phyloP scores from a whole-genome alignment of 2,329 filamentous ascomycete species.

The Endocalyx cinctus region DNA sequence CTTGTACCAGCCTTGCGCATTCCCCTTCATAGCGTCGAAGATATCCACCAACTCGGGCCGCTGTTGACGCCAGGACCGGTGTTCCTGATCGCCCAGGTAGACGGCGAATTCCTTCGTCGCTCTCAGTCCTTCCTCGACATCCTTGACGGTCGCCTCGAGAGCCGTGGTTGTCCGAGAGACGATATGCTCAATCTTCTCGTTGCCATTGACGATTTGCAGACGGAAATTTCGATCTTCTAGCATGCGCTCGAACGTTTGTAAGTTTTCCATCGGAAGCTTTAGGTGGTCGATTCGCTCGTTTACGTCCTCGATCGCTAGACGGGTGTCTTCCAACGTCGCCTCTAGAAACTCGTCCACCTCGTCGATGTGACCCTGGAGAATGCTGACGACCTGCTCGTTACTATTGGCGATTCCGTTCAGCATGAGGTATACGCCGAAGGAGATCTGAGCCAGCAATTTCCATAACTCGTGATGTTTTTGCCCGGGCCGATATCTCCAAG shows the following conservation, averaged over 20 bases:
- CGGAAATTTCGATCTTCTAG: slow-evolving; percentile 81
- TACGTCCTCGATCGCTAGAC: slow-evolving; percentile 73
- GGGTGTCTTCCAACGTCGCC: slow-evolving; percentile 78
- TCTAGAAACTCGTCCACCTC: slow-evolving; percentile 91
- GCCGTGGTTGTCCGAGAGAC: slow-evolving; percentile 71
- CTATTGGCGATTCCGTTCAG: slow-evolving; percentile 84
- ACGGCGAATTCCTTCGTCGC: slow-evolving; percentile 71
- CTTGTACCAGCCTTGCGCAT: slow-evolving; percentile 83
- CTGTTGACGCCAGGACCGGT: slow-evolving; percentile 56
- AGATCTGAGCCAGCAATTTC: slow-evolving; percentile 88
- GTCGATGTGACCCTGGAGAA: slow-evolving; percentile 87
- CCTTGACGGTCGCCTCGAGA: slow-evolving; percentile 72
- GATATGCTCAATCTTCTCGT: slow-evolving; percentile 87
- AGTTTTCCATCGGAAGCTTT: slow-evolving; percentile 77
- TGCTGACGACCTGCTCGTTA: slow-evolving; percentile 79
- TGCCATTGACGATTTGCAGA: slow-evolving; percentile 75
- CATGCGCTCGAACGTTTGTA: slow-evolving; percentile 79
- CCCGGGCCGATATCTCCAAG: slow-evolving; percentile 71
- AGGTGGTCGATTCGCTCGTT: slow-evolving; percentile 74
- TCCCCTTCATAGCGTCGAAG: slow-evolving; percentile 85
- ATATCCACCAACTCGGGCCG: slow-evolving; percentile 65
- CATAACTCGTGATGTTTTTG: slow-evolving; percentile 82
- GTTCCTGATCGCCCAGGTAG: slow-evolving; percentile 66
- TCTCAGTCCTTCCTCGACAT: slow-evolving; percentile 72
- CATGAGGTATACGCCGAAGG: slow-evolving; percentile 86